Base-by-base conservation (phyloP, 495 filamentous ascomycete genomes). In the Penicillium verhagenii region DNA sequence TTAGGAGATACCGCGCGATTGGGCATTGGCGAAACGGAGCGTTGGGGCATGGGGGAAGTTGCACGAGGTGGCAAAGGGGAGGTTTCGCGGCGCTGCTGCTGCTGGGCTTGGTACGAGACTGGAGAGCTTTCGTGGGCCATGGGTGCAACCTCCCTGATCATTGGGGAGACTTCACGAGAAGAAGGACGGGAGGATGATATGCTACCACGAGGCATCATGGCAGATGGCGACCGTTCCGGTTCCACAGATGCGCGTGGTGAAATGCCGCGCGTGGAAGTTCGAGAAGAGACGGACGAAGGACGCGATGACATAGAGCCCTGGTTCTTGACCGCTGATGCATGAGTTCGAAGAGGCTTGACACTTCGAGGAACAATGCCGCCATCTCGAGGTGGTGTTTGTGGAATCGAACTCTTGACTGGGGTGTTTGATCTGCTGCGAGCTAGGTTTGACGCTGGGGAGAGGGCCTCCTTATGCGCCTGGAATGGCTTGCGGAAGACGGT, bases 401-500 rank as follows among this genome's bases (percentile, higher is more conserved):
- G 73, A 61, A 83, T 63, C 42, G 70, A 58, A 61, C 73, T 71
- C 58, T 66, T 59, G 50, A 74, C 53, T 13, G 69, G 67, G 28
- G 68, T 71, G 11, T 63, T 62, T 8, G 62, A 61, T 28, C 60
- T 62, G 61, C 63, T 68, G 35, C 66, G 54, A 11, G 69, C 52
- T 38, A 69, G 52, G 51, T 73, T 56, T 4, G 73, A 76, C 3
- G 71, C 57, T 7, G 80, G 82, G 18, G 77, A 72, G 20, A 74
- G 57, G 28, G 77, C 77, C 60, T 79, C 67, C 45, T 72, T 79
- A 52, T 83, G 81, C 25, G 80, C 79, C 56, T 83, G 80, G 54
- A 81, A 82, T 2, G 79, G 79, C 59, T 77, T 76, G 10, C 76
- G 69, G 50, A 76, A 79, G n/a, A 76, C 73, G 1, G 74, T 76